Percentiles rank a stretch among this genome's conserved stretches.
Conservation (phyloP, 805 yeast genomes). For the Pichia nakasei region DNA sequence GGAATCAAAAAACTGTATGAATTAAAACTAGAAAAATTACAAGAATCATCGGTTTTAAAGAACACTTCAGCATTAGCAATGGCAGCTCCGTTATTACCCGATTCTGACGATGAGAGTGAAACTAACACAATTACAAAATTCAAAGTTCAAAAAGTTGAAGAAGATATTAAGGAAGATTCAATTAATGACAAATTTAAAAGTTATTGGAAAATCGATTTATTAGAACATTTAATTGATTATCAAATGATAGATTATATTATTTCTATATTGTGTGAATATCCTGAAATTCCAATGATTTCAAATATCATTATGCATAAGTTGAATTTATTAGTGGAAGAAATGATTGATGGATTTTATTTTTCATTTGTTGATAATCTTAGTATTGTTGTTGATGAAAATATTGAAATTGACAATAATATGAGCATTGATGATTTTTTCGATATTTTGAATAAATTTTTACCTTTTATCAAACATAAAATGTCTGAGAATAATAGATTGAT, state of each 20-base stretch:
- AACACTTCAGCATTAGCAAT: conserved; percentile 74
- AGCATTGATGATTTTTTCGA: conserved; percentile 35
- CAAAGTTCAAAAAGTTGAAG: neutral
- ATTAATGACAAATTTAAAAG: conserved; percentile 11
- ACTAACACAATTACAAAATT: neutral
- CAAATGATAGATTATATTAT: conserved; percentile 60
- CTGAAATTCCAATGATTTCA: conserved; percentile 49
- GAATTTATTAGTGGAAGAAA: conserved; percentile 38
- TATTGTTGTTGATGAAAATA: conserved; percentile 25
- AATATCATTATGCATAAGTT: conserved; percentile 39
- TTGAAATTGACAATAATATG: conserved; percentile 16
- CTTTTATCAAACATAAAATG: conserved; percentile 47
- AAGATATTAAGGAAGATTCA: conserved; percentile 8
- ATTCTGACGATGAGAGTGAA: conserved; percentile 43
- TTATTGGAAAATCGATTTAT: conserved; percentile 35
- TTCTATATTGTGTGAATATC: conserved; percentile 49
- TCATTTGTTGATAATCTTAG: conserved; percentile 12
- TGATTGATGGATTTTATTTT: conserved; percentile 41
- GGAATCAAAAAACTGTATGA: conserved; percentile 37
- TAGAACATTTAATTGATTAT: conserved; percentile 44
- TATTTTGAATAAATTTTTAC: conserved; percentile 32
- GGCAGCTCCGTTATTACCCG: conserved; percentile 75
- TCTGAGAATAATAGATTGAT: conserved; percentile 41
- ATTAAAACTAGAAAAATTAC: conserved; percentile 37
- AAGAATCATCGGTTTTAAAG: conserved; percentile 50